A percentile compares a stretch with the other conserved stretches of the same genome.
Evolutionary conservation across 1,284 basidiomycete genomes (phyloP).

Genomic region (Moesziomyces sp.): DNA sequence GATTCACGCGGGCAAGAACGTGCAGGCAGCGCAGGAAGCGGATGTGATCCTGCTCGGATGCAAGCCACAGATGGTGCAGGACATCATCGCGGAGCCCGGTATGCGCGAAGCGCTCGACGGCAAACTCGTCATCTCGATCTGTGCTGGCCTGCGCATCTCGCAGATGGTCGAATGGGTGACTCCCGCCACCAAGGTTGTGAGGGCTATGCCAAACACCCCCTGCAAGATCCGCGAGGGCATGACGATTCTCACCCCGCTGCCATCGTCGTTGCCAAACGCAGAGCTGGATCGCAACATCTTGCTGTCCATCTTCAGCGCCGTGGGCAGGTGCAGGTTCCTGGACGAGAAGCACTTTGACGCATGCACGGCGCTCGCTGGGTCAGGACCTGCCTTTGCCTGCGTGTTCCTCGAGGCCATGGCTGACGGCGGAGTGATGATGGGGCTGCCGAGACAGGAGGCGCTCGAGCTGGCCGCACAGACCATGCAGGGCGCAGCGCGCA

Average conservation of each 20-base stretch:
- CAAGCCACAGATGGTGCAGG: slow-evolving; percentile 88
- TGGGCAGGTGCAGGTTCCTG: slow-evolving; percentile 61
- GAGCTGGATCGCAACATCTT: slow-evolving; percentile 54
- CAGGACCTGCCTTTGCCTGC: slow-evolving; percentile 95
- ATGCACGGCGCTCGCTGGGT: slow-evolving; percentile 93
- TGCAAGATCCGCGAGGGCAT: slow-evolving; percentile 74
- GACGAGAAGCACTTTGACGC: slow-evolving; percentile 83
- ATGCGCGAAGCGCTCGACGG: slow-evolving; percentile 85
- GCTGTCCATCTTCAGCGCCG: slow-evolving; percentile 61
- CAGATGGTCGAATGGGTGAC: slow-evolving; percentile 83
- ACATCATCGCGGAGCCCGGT: slow-evolving; percentile 81
- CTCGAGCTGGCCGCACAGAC: slow-evolving; percentile 95
- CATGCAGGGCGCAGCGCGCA: slow-evolving; percentile 94
- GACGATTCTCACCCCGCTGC: slow-evolving; percentile 64
- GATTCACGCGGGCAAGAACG: slow-evolving; percentile 76
- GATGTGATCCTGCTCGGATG: slow-evolving; percentile 79
- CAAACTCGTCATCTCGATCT: slow-evolving; percentile 94
- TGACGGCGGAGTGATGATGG: slow-evolving; percentile 99
- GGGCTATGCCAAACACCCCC: slow-evolving; percentile 99
- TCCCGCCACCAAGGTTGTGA: slow-evolving; percentile 82
- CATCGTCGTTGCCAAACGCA: slow-evolving; percentile 32
- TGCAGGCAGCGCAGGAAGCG: slow-evolving; percentile 77
- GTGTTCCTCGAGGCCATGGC: slow-evolving; percentile 98
- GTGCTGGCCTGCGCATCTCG: slow-evolving; percentile 89
- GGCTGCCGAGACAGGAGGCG: slow-evolving; percentile 90